phyloP scores from a whole-genome alignment of 805 yeast species.

The Candida hispaniensis region DNA sequence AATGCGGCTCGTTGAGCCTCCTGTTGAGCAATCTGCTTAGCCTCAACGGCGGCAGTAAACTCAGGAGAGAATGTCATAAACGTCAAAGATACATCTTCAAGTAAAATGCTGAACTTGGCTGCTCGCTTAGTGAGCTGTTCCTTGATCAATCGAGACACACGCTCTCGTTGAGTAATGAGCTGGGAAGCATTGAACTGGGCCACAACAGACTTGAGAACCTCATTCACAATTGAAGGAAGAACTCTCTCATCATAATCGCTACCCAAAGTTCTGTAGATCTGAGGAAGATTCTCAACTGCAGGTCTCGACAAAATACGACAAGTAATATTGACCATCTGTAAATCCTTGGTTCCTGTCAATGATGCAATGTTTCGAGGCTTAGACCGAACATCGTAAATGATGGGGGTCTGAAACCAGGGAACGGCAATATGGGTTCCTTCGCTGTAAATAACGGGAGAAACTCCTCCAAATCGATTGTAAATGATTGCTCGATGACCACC shows the following conservation, averaged over 20 bases:
- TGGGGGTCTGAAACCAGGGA: conserved; percentile 92
- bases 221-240: conserved; percentile 92
- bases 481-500: conserved; percentile 98
- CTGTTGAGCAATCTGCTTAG: conserved; percentile 98
- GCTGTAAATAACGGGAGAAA: conserved; percentile 65
- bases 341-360: conserved; percentile 93
- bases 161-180: conserved; percentile 97
- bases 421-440: conserved; percentile 94
- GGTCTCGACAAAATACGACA: conserved; percentile 95
- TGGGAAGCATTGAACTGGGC: conserved; percentile 99
- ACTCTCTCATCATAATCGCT: conserved; percentile 94
- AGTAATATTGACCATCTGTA: conserved; percentile 98
- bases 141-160: conserved; percentile 81
- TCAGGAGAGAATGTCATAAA: conserved; percentile 97
- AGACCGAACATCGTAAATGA: conserved; percentile 89
- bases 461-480: conserved; percentile 79
- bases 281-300: conserved; percentile 63
- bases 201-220: conserved; percentile 90
- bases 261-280: conserved; percentile 85
- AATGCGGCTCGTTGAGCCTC: conserved; percentile 98
- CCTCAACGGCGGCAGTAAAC: conserved; percentile 94
- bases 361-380: conserved; percentile 95
- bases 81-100: conserved; percentile 95
- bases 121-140: conserved; percentile 90
- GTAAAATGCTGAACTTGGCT: conserved; percentile 66